A percentile compares a stretch with the other conserved stretches of the same genome.
Conservation (phyloP, 306 rosid species). For the Urtica urens region DNA sequence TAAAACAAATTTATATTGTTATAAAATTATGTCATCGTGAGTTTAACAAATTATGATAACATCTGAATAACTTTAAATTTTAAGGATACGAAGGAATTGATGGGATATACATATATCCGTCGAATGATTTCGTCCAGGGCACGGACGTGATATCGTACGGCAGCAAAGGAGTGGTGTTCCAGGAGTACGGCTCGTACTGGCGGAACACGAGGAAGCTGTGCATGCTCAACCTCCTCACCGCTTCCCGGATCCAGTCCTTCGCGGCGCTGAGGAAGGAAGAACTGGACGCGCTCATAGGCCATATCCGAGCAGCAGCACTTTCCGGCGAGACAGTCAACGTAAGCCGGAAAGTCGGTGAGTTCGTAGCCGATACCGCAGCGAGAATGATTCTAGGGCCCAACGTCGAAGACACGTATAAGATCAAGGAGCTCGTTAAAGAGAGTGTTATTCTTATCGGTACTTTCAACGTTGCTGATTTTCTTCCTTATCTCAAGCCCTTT, state of each 20-base stretch:
- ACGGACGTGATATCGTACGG: too few species aligned
- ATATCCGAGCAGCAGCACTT: conserved; percentile 28
- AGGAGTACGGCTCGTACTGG: conserved; percentile 54
- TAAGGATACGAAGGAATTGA: too few species aligned
- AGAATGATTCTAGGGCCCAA: not conserved
- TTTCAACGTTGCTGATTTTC: conserved; percentile 29
- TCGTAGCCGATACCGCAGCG: not conserved
- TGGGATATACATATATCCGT: too few species aligned
- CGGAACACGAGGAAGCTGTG: conserved; percentile 59
- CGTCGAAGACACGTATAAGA: not conserved
- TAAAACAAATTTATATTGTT: too few species aligned
- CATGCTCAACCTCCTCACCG: conserved; percentile 49
- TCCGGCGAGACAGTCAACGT: too few species aligned
- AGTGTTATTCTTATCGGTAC: conserved; percentile 4
- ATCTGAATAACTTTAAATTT: too few species aligned
- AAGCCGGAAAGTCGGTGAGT: not conserved
- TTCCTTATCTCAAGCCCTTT: conserved; percentile 17
- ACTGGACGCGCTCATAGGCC: conserved; percentile 22
- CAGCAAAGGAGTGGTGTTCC: conserved; percentile 34
- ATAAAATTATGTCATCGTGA: too few species aligned
- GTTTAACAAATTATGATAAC: too few species aligned
- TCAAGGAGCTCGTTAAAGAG: conserved; percentile 17
- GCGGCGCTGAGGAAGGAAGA: conserved; percentile 45
- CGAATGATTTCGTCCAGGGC: too few species aligned
- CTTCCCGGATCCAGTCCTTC: conserved; percentile 31